phyloP scores from a whole-genome alignment of 192 early-diverging fungal genomes.

The Podila minutissima region DNA sequence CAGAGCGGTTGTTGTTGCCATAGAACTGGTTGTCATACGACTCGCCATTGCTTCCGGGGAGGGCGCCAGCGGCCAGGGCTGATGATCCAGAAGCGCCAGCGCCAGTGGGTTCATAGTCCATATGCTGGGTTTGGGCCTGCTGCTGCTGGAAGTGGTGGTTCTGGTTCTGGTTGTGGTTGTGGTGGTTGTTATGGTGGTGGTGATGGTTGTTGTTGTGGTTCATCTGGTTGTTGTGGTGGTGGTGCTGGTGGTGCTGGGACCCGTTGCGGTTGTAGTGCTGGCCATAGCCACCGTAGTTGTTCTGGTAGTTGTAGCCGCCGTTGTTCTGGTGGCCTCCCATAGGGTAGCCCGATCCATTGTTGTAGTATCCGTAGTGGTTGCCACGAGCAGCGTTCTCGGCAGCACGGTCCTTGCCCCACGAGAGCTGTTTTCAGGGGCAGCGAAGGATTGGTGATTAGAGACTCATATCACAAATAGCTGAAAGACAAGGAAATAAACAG shows the following conservation, averaged over 20 bases:
- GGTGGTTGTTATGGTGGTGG: constrained; percentile 33
- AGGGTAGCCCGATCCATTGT: constrained; percentile 41
- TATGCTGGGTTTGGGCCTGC: constrained; percentile 28
- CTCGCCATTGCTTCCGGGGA: constrained; percentile 34
- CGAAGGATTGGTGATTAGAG: neutral
- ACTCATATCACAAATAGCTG: neutral
- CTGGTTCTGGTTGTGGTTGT: constrained; percentile 54
- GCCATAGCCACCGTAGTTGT: constrained; percentile 14
- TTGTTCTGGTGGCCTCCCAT: constrained; percentile 49
- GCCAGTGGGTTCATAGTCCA: constrained; percentile 20
- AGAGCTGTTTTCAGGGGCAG: constrained; percentile 36
- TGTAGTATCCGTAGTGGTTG: constrained; percentile 50
- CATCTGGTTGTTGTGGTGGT: neutral
- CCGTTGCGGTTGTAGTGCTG: constrained; percentile 27
- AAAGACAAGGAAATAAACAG: neutral
- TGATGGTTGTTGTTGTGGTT: constrained; percentile 21
- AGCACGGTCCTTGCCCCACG: constrained; percentile 89
- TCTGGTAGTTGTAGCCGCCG: constrained; percentile 39
- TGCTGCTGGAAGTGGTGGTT: constrained; percentile 31
- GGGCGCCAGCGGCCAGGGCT: constrained; percentile 41
- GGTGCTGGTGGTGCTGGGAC: constrained; percentile 2
- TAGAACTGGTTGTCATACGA: constrained; percentile 21
- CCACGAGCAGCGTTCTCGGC: constrained; percentile 56
- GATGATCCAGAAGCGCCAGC: constrained; percentile 39
- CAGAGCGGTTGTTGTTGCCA: neutral